Base-by-base conservation (phyloP, 768 basidiomycete species). In the Tylopilus plumbeoviolaceoides region DNA sequence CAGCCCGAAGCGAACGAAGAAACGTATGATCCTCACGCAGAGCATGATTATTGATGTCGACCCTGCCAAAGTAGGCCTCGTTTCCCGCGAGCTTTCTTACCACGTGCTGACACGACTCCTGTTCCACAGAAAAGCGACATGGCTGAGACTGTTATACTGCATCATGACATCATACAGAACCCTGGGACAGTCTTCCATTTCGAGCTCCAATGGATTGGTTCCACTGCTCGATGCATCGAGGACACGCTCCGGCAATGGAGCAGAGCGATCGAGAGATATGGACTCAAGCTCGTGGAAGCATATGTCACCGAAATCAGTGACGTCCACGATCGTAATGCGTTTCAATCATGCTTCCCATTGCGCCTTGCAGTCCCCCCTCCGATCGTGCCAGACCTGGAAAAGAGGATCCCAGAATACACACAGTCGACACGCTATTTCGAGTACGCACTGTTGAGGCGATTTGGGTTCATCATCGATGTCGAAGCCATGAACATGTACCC, bases 121-220 rank as follows among this genome's bases (percentile, higher is more conserved):
- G 11, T 39, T 27, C 44, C 39, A n/a, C 71, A 89, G 85, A 80
- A 79, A 71, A 93, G 90, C 62, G 87, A 91, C 67, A 87, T 91
- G 61, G 89, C 92, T 1, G 94, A 97, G 70, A 80, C 85, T 3
- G 89, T 91, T 17, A 79, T 95, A 28, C 75, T 98, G 23, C 95
- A 98, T 66, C 85, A 95, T 68, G 97, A 98, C 70, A 82, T 97
- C 51, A 89, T 95, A 48, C 95, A 98, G 68, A 98, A 98, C 63
- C 89, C 92, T 0, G 81, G 78, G n/a, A 95, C 88, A 27, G 91
- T 89, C 53, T 97, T 97, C 72, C 95, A 98, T 69, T 94, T 98
- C 61, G 95, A 99, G 69, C 76, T 99, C 27, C 91, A 95, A 56
- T 99, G 97, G 95, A 87, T 98, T 38, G 94, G 92, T 3, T 89